Base-by-base conservation (phyloP, 306 rosid genomes). In the Lathyrus tuberosus region DNA sequence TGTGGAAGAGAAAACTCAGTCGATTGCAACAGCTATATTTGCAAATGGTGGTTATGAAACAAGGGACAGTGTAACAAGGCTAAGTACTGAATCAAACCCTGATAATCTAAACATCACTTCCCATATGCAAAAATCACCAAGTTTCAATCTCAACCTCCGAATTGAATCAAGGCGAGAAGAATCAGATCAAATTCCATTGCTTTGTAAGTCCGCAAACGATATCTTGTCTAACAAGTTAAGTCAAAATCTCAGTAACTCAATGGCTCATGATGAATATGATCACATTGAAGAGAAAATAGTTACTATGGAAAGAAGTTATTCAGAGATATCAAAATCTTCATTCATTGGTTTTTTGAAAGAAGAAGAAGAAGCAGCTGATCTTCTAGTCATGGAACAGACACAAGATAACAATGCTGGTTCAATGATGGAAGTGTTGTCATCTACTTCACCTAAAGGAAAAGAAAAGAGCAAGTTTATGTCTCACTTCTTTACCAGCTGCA, bases 91-190 rank as follows among this genome's bases (percentile, higher is more conserved):
- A 80, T 89, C 89, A 31, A 85, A 83, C 74, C 53, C 91, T 48
- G 96, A 84, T 61, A 69, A 78, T 82, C 62, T 65, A 70, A 74
- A 41, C 65, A 72, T 74, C 51, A 73, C 68, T 41, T 59, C 57
- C 10, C 84, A 63, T 76, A 86, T 88, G 57, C 86, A 89, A 48
- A 88, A 90, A 67, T 90, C 98, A 40, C 97, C 92, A 24, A 90
- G 97, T 81, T 93, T 93, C 77, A 86, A 84, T 56, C 80, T 85
- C 70, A 81, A 90, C 68, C 93, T 90, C 38, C 79, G 68, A 73
- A 79, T 7, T 2, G 86, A 83, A 84, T 83, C 51, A 22, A 82
- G 49, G 11, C 18, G 44, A 5, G 82, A 74, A 72, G 96, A n/a
- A n/a, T n/a, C 90, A n/a, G 97, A 90, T 70, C 62, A 54, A 47